A percentile compares a stretch with the other conserved stretches of the same genome.
phyloP scores from a whole-genome alignment of 257 asterid genomes.

The Haberlea rhodopensis region DNA sequence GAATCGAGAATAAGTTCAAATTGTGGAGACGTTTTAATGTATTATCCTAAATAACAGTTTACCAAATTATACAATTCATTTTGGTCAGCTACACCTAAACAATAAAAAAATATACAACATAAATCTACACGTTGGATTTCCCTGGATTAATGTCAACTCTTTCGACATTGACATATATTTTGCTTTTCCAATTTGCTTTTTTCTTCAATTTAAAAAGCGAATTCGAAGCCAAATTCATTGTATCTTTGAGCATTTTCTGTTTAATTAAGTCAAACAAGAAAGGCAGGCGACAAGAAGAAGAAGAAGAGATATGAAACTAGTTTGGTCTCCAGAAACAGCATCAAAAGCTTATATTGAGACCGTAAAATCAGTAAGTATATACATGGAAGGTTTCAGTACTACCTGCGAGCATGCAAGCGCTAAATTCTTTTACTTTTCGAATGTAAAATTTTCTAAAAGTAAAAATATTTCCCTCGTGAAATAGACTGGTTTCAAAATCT shows the following conservation, averaged over 20 bases:
- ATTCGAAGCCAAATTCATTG: constrained; percentile 18
- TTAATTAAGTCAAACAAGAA: constrained; percentile 22
- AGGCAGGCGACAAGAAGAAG: constrained; percentile 29
- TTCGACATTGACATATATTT: constrained; percentile 29
- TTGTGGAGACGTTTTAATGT: too few species aligned
- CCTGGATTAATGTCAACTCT: constrained; percentile 50
- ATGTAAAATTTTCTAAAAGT: background rate
- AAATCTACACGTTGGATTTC: constrained; percentile 42
- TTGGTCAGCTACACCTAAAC: background rate
- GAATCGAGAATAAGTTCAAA: too few species aligned
- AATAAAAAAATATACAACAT: constrained; percentile 19
- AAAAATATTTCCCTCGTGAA: too few species aligned
- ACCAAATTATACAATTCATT: too few species aligned
- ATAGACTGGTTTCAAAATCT: too few species aligned
- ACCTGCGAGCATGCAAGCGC: background rate
- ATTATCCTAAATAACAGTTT: too few species aligned
- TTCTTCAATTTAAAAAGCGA: constrained; percentile 28
- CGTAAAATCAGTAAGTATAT: constrained; percentile 65
- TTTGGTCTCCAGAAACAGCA: constrained; percentile 93
- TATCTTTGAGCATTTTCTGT: constrained; percentile 22
- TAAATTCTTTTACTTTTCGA: background rate
- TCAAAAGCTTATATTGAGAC: constrained; percentile 79
- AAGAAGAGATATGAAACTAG: constrained; percentile 55
- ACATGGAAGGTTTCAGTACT: background rate
- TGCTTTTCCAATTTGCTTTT: constrained; percentile 23